Base-by-base conservation (phyloP, 2,329 filamentous ascomycete genomes). In the Aureobasidium pullulans region DNA sequence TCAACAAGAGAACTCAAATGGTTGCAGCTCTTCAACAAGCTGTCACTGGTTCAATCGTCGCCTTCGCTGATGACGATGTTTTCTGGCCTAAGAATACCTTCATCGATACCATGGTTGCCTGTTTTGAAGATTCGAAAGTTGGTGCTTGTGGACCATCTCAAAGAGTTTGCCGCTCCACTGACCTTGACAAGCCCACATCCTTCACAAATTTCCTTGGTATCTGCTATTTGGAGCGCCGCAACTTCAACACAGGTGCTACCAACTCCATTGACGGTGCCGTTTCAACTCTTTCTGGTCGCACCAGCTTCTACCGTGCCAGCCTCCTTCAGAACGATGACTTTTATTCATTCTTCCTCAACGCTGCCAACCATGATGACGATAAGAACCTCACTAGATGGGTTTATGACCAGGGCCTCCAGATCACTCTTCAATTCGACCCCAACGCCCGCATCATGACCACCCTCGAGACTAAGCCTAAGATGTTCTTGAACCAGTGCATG, bases 171-270 rank as follows among this genome's bases (percentile, higher is more conserved):
- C 76, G 80, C 2, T 71, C 72, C 1, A 60, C 60, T 48, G 42
- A 64, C 60, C 57, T 62, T 44, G 50, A 59, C 62, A 15, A 79
- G 56, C 28, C 34, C 19, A 49, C 46, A 28, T 10, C 13, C 2
- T 59, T 65, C 4, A 76, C 76, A 68, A 84, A 86, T 69, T 77
- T 84, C 66, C 72, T 86, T 16, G 83, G 80, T 0, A 79, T 78
- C 32, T 68, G 77, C n/a, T 85, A 86, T 66, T 76, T 87, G 1
- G 77, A 81, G 64, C 79, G 83, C 0, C 81, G 85, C 68, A 85
- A 85, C 66, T 86, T 81, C 67, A 84, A 86, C 66, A 80, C 82
- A 56, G 76, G 79, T 0, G 74, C 81, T 0, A 80, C 79, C 6
- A 82, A 81, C 62, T 72, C 77, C 6, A 71, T 86, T 9, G 84